A percentile compares a stretch with the other conserved stretches of the same genome.
Conservation (phyloP, 2,329 filamentous ascomycete genomes). For the Arthrobotrys conoides region DNA sequence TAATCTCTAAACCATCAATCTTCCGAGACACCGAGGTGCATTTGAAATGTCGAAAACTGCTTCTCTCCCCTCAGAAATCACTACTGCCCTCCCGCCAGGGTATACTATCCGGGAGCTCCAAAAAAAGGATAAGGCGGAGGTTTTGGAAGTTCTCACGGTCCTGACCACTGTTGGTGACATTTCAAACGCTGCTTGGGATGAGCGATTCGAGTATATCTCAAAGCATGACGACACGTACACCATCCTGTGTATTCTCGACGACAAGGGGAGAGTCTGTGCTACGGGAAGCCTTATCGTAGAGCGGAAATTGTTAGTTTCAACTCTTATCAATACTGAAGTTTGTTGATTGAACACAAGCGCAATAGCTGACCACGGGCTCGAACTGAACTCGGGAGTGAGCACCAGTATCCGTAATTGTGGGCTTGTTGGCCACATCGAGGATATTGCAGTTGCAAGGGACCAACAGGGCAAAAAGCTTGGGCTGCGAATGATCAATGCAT, state of each 20-base stretch:
- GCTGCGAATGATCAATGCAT: slow-evolving; percentile 89
- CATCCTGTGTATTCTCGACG: slow-evolving; percentile 86
- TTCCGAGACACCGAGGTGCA: not conserved
- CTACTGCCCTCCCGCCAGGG: slow-evolving; percentile 79
- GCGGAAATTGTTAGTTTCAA: slow-evolving; percentile 82
- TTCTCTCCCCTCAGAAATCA: slow-evolving; percentile 74
- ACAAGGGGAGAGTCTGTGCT: slow-evolving; percentile 79
- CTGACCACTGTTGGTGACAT: slow-evolving; percentile 94
- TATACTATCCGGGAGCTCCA: slow-evolving; percentile 87
- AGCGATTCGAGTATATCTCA: slow-evolving; percentile 86
- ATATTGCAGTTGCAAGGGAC: slow-evolving; percentile 93
- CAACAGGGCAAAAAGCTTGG: slow-evolving; percentile 98
- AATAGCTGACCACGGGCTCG: not conserved
- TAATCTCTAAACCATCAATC: not conserved
- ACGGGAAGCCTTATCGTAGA: slow-evolving; percentile 92
- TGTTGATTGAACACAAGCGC: not conserved
- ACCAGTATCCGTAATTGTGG: slow-evolving; percentile 86
- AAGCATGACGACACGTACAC: slow-evolving; percentile 84
- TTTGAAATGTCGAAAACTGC: slow-evolving; percentile 28
- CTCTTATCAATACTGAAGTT: not conserved
- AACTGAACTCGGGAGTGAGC: slow-evolving; percentile 23
- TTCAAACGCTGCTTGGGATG: slow-evolving; percentile 78
- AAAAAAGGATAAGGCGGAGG: slow-evolving; percentile 81
- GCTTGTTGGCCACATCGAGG: slow-evolving; percentile 93
- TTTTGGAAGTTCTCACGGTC: slow-evolving; percentile 90